Evolutionary conservation across 805 yeast species (phyloP), one percentile per base, ranked within the genome.

Genomic region (Torulaspora microellipsoides): DNA sequence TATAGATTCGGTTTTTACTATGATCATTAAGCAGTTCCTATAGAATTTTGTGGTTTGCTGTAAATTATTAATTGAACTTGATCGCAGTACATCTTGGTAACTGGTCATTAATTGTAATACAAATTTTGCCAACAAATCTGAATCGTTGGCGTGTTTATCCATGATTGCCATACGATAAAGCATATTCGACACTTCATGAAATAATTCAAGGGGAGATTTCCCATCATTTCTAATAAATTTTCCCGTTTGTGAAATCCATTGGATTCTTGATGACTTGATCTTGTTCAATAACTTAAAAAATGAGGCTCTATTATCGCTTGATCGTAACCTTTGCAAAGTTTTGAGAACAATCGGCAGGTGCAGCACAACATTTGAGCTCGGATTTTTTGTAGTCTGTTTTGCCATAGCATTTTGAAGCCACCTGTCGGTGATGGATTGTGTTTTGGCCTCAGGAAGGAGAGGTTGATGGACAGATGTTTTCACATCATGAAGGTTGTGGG

Each of bases 111-210:
- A 38, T 4, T 40, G n/a, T 15, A 59, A 28, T n/a, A 54, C 42
- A 33, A 51, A 56, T 34, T 48, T 54, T 3, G 62, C 48, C 25
- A 61, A 31, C 20, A 49, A 45, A 27, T 33, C n/a, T 12, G 42
- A 37, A 31, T 48, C 51, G 4, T 29, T 36, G 9, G 30, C 14
- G 31, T 15, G n/a, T 27, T 38, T 28, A 30, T 45, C 23, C 15
- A 30, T 44, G 9, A 48, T 33, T 11, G 59, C 42, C 37, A 48
- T 34, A 14, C 46, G 50, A 38, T 51, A 47, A 11, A 60, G 42
- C 65, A 59, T 58, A 14, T 42, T 48, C 13, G 60, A 49, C 2
- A 59, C 31, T 40, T 58, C 62, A 42, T 56, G 48, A 37, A 51
- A 59, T 27, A 61, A 49, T 42, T 58, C 64, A 10, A 49, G 38